A percentile compares a stretch with the other conserved stretches of the same genome.
These are phyloP conservation scores for Pseudogymnoascus verrucosus DNA, from an alignment of 2,329 filamentous ascomycete genomes.

Conservation along the genomic window DNA sequence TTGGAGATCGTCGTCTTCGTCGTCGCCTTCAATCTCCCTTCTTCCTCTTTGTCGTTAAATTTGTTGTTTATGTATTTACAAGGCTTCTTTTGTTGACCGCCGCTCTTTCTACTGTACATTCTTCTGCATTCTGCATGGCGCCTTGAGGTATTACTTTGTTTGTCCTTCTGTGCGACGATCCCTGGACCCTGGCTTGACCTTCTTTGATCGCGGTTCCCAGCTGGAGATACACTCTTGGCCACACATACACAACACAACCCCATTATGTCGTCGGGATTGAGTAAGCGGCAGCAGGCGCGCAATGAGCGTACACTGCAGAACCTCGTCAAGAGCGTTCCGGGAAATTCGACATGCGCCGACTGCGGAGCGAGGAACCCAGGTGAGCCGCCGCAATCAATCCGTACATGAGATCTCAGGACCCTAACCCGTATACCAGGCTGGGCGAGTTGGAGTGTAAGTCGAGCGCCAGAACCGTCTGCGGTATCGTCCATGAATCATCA, in stretches of 20 bases:
- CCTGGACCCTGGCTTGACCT: background rate
- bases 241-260: background rate
- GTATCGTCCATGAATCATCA: background rate
- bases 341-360: constrained; percentile 91
- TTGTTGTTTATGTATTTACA: constrained; percentile 8
- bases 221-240: background rate
- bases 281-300: constrained; percentile 95
- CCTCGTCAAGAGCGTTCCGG: constrained; percentile 71
- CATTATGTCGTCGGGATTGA: constrained; percentile 64
- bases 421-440: constrained; percentile 19
- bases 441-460: constrained; percentile 31
- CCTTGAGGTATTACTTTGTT: constrained; percentile 6
- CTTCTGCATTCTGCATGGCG: constrained; percentile 5
- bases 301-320: constrained; percentile 91
- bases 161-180: constrained; percentile 7
- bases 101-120: constrained; percentile 6
- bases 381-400: constrained; percentile 31
- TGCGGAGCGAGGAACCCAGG: constrained; percentile 88
- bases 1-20: background rate
- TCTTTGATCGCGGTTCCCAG: background rate
- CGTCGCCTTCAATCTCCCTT: constrained; percentile 3
- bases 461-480: background rate
- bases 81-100: background rate
- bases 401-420: background rate
- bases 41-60: background rate